These are phyloP conservation scores for Edaphochlamys debaryana DNA, from an alignment of 139 green algal species.

Conservation along the genomic window DNA sequence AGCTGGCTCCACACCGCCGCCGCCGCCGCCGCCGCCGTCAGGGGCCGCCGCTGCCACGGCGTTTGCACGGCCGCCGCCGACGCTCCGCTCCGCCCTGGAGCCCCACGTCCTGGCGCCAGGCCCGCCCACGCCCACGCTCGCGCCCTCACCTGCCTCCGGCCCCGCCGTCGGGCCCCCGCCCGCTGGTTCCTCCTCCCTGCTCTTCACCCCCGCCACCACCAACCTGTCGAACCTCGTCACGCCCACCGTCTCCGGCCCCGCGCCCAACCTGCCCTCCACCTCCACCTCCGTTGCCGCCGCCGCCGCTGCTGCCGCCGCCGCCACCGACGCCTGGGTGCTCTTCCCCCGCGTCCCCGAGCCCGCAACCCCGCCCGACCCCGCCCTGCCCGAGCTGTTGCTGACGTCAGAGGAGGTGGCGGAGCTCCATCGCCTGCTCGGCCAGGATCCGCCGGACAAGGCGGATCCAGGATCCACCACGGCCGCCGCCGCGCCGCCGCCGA, in stretches of 20 bases:
- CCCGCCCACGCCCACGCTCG: constrained; percentile 40
- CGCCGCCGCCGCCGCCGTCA: not conserved
- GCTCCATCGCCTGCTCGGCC: constrained; percentile 42
- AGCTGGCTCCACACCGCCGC: not conserved
- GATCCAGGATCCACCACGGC: not conserved
- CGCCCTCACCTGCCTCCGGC: not conserved
- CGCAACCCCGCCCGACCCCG: not conserved
- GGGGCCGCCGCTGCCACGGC: not conserved
- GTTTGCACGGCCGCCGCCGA: not conserved
- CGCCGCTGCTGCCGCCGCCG: not conserved
- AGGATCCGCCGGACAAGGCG: not conserved
- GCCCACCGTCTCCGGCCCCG: not conserved
- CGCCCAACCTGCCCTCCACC: too few species aligned
- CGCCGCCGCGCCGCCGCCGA: not conserved
- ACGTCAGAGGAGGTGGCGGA: constrained; percentile 31
- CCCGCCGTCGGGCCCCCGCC: too few species aligned
- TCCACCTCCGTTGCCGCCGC: not conserved
- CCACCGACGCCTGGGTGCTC: not conserved
- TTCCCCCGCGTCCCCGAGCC: constrained; percentile 26
- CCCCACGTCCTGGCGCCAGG: constrained; percentile 28
- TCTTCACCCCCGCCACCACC: not conserved
- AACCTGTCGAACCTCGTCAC: too few species aligned
- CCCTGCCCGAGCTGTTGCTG: constrained; percentile 41
- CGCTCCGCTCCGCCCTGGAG: not conserved
- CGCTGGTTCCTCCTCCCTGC: too few species aligned